Evolutionary conservation across 1,139 yeast species (phyloP).

Genomic region (Pichia sp.): DNA sequence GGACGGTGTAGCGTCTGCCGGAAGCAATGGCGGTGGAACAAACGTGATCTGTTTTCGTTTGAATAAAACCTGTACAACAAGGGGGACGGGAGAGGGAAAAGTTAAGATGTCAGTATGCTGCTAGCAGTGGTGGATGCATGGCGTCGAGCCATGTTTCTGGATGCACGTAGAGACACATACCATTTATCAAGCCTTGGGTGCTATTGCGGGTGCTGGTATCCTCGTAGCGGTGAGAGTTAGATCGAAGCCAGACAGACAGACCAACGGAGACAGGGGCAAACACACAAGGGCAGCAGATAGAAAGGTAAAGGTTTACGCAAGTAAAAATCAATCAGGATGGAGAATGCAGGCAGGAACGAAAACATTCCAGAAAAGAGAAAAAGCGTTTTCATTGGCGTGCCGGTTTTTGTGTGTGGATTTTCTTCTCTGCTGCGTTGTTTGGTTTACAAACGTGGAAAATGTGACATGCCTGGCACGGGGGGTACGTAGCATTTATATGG

Average conservation of each 20-base stretch:
- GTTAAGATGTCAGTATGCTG: too few species aligned
- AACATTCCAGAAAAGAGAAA: neutral
- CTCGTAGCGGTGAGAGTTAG: neutral
- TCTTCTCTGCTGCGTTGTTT: too few species aligned
- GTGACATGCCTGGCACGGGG: too few species aligned
- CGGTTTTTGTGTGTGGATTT: neutral
- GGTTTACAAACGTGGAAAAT: too few species aligned
- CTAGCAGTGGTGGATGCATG: neutral
- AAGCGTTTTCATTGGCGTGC: neutral
- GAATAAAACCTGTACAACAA: constrained; percentile 51
- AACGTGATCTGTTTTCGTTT: constrained; percentile 66
- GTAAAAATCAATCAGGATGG: neutral
- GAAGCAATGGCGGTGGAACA: constrained; percentile 52
- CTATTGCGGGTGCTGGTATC: neutral
- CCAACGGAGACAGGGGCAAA: neutral
- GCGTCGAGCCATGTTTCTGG: neutral
- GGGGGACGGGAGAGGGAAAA: neutral
- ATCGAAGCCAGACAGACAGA: neutral
- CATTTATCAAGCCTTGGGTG: neutral
- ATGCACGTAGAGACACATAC: neutral
- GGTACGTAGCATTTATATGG: too few species aligned
- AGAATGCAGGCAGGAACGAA: neutral
- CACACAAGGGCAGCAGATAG: neutral
- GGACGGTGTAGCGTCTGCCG: constrained; percentile 43
- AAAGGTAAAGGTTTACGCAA: neutral